Conservation (phyloP, 2,329 filamentous ascomycete species). For the Conoideocrella luteorostrata region DNA sequence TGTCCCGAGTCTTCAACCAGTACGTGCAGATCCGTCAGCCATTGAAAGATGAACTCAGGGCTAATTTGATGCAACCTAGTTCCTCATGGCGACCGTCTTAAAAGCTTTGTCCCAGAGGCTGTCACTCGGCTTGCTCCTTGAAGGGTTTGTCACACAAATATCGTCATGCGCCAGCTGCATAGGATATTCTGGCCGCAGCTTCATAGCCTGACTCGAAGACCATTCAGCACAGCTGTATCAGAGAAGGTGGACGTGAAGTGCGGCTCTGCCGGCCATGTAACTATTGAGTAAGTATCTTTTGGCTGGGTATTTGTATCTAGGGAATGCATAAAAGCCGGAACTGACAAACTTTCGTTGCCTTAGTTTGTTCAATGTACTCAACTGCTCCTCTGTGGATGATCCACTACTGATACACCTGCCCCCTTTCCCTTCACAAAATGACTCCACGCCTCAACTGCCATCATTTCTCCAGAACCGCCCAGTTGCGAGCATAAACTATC, state of each 20-base stretch:
- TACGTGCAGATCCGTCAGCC: too few species aligned
- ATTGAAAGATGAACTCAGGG: too few species aligned
- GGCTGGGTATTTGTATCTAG: too few species aligned
- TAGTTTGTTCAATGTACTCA: conserved; percentile 38
- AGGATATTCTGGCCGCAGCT: neutral
- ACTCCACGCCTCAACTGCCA: conserved; percentile 26
- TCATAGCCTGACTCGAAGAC: conserved; percentile 1
- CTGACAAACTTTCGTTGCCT: neutral
- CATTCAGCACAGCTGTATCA: conserved; percentile 11
- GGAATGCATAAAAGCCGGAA: neutral
- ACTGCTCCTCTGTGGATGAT: conserved; percentile 21
- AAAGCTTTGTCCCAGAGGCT: too few species aligned
- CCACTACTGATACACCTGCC: conserved; percentile 53
- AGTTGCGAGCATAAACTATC: conserved; percentile 52
- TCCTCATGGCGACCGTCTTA: too few species aligned
- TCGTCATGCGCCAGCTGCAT: conserved; percentile 3
- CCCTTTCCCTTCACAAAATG: conserved; percentile 31
- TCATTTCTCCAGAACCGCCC: conserved; percentile 36
- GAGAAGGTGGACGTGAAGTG: conserved; percentile 40
- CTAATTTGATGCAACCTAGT: too few species aligned
- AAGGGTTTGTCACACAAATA: too few species aligned
- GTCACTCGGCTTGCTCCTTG: too few species aligned
- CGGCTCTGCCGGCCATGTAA: conserved; percentile 43
- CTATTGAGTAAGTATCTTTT: conserved; percentile 49
- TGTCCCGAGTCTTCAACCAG: too few species aligned